A percentile compares a stretch with the other conserved stretches of the same genome.
Conservation (phyloP, 73 alveolate genomes). For the Paramecium tetraurelia region DNA sequence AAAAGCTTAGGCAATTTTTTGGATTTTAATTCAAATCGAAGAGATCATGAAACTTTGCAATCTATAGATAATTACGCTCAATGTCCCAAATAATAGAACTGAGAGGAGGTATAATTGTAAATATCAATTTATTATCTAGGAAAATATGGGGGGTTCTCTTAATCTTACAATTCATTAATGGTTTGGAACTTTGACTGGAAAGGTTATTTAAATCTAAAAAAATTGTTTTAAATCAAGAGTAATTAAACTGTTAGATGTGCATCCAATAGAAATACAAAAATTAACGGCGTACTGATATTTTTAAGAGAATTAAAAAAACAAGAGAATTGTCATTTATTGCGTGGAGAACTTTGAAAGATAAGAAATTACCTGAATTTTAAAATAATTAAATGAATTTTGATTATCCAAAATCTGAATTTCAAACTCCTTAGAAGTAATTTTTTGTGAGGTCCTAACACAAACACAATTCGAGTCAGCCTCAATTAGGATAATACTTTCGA, state of each 20-base stretch:
- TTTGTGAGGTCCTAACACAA: not conserved
- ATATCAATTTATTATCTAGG: constrained; percentile 18
- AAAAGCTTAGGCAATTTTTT: constrained; percentile 85
- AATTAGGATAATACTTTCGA: not conserved
- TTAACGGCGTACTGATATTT: not conserved
- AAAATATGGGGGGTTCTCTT: constrained; percentile 62
- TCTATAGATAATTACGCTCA: constrained; percentile 76
- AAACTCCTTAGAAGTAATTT: not conserved
- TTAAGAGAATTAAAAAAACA: not conserved
- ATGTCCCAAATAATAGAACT: constrained; percentile 59
- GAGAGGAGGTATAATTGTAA: constrained; percentile 64
- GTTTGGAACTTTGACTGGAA: not conserved
- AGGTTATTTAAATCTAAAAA: not conserved
- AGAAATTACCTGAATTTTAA: not conserved
- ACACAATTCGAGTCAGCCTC: not conserved
- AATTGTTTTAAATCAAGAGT: not conserved
- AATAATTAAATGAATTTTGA: not conserved
- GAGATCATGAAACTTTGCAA: not conserved
- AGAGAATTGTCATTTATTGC: not conserved
- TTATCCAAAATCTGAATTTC: not conserved
- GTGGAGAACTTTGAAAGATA: not conserved
- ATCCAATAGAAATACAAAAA: constrained; percentile 54
- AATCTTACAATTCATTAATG: constrained; percentile 62
- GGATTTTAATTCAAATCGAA: constrained; percentile 57
- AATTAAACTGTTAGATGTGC: constrained; percentile 38